Evolutionary conservation across 306 rosid species (phyloP).

Genomic region (Begonia masoniana): DNA sequence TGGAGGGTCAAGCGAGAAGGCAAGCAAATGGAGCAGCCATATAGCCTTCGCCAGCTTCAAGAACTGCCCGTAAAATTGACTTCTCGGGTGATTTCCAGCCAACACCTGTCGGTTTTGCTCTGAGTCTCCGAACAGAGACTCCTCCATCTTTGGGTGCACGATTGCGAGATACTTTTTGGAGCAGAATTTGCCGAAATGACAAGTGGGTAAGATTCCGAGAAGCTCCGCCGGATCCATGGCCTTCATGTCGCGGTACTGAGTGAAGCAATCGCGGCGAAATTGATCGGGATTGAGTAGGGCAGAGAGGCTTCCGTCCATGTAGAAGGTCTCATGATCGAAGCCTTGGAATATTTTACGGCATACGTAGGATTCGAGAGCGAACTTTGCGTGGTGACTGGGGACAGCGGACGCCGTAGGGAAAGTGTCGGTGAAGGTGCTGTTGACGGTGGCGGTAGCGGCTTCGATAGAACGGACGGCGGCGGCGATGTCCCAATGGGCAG

Average conservation of each 20-base stretch:
- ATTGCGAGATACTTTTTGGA: slow-evolving; percentile 78
- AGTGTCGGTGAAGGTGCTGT: slow-evolving; percentile 16
- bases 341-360: slow-evolving; percentile 73
- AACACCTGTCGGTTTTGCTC: slow-evolving; percentile 62
- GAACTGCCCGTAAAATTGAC: slow-evolving; percentile 61
- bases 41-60: slow-evolving; percentile 64
- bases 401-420: slow-evolving; percentile 15
- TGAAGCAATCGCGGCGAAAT: slow-evolving; percentile 71
- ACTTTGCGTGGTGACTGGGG: slow-evolving; percentile 61
- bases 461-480: slow-evolving; percentile 96
- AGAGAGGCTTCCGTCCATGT: slow-evolving; percentile 91
- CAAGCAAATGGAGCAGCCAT: slow-evolving; percentile 87
- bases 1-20: slow-evolving; percentile 84
- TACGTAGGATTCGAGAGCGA: slow-evolving; percentile 77
- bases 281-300: slow-evolving; percentile 86
- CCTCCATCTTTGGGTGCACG: slow-evolving; percentile 95
- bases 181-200: slow-evolving; percentile 90
- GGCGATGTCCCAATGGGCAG: slow-evolving; percentile 87
- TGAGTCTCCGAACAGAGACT: slow-evolving; percentile 78
- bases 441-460: slow-evolving; percentile 43
- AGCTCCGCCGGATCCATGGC: slow-evolving; percentile 89
- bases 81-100: slow-evolving; percentile 74
- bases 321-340: slow-evolving; percentile 87
- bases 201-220: slow-evolving; percentile 72
- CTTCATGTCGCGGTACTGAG: slow-evolving; percentile 77